phyloP scores from a whole-genome alignment of 2,329 filamentous ascomycete genomes.

The Aspergillus versicolor region DNA sequence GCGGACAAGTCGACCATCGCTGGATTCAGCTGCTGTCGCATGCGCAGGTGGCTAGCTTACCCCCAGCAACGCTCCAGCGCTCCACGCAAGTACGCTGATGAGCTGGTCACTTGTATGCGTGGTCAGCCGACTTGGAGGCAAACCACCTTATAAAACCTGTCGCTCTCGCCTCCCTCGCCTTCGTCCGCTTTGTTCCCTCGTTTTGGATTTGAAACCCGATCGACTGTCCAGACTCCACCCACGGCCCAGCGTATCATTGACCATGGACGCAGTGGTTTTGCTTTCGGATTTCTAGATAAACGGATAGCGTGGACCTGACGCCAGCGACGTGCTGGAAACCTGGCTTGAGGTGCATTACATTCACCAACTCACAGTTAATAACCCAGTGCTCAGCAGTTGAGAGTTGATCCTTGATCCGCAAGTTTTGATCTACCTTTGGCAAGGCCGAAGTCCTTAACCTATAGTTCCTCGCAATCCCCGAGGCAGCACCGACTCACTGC shows the following conservation, averaged over 20 bases:
- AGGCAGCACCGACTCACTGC: not conserved
- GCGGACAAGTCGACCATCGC: not conserved
- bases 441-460: not conserved
- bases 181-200: not conserved
- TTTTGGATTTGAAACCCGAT: constrained; percentile 1
- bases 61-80: constrained; percentile 9
- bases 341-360: constrained; percentile 12
- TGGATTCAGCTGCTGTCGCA: constrained; percentile 19
- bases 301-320: constrained; percentile 16
- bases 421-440: not conserved
- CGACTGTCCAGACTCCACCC: constrained; percentile 3
- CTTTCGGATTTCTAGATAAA: constrained; percentile 13
- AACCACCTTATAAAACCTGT: constrained; percentile 7
- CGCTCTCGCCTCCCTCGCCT: constrained; percentile 4
- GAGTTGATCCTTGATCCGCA: not conserved
- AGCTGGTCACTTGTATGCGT: constrained; percentile 26
- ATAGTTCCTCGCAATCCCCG: not conserved
- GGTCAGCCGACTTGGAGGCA: constrained; percentile 16
- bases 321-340: constrained; percentile 8
- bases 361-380: not conserved
- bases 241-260: constrained; percentile 1
- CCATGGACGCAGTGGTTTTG: constrained; percentile 12
- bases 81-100: constrained; percentile 21
- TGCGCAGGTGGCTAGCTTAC: constrained; percentile 20
- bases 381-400: not conserved